Percentiles rank a stretch among this genome's conserved stretches.
phyloP scores from a whole-genome alignment of 805 yeast genomes.

The Jamesozyma rosinii region DNA sequence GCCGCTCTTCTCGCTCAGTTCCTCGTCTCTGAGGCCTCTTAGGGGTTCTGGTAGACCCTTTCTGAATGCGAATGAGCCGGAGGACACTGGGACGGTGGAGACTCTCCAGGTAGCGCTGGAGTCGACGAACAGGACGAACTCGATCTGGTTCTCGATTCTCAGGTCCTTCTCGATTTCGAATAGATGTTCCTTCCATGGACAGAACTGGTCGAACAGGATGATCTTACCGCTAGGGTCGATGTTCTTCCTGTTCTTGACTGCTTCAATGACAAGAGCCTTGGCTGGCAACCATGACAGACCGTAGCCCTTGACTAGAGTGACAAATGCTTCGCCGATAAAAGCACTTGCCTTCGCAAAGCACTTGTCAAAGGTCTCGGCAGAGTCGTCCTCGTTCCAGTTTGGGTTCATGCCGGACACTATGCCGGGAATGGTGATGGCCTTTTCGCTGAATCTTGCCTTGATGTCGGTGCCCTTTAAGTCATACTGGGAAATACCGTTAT shows the following conservation, averaged over 20 bases:
- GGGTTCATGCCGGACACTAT: slow-evolving; percentile 78
- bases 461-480: slow-evolving; percentile 33
- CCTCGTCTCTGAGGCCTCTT: slow-evolving; percentile 94
- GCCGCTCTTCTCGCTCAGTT: slow-evolving; percentile 62
- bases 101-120: slow-evolving; percentile 71
- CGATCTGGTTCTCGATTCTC: slow-evolving; percentile 44
- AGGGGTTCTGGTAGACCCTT: slow-evolving; percentile 80
- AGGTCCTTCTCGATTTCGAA: slow-evolving; percentile 59
- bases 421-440: slow-evolving; percentile 67
- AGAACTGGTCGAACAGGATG: slow-evolving; percentile 61
- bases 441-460: slow-evolving; percentile 59
- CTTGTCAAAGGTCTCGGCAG: slow-evolving; percentile 54
- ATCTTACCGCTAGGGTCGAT: slow-evolving; percentile 66
- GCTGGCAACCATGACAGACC: slow-evolving; percentile 93
- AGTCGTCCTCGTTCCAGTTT: slow-evolving; percentile 62
- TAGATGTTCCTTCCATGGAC: slow-evolving; percentile 94
- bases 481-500: slow-evolving; percentile 79
- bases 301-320: slow-evolving; percentile 52
- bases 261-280: slow-evolving; percentile 60
- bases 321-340: slow-evolving; percentile 77
- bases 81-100: slow-evolving; percentile 79
- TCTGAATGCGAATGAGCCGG: slow-evolving; percentile 75
- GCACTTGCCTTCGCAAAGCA: slow-evolving; percentile 62
- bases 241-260: slow-evolving; percentile 49
- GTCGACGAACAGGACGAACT: slow-evolving; percentile 76